phyloP scores from a whole-genome alignment of 2,329 filamentous ascomycete genomes.

The Cladosporium sp. region DNA sequence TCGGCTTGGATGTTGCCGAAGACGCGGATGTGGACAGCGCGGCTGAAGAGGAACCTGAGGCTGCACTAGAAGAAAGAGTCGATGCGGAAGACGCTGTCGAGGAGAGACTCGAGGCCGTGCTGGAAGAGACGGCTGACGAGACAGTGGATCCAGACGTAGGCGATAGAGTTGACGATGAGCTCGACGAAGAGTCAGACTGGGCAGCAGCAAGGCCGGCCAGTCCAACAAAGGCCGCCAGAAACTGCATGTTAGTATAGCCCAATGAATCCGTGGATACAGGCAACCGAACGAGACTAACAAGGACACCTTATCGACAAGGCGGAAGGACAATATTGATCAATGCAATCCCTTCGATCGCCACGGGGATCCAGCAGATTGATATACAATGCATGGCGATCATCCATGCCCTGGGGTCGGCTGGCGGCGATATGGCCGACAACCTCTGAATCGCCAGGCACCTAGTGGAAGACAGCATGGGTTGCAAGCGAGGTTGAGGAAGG shows the following conservation, averaged over 20 bases:
- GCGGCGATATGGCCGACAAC: background rate
- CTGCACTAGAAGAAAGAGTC: background rate
- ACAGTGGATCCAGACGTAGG: background rate
- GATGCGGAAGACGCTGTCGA: background rate
- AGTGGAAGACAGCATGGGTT: background rate
- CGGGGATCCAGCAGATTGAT: background rate
- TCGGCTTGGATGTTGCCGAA: background rate
- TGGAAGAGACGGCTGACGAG: background rate
- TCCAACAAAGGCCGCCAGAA: background rate
- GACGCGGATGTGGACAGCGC: background rate
- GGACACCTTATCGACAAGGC: background rate
- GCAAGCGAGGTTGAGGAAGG: background rate
- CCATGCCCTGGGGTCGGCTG: background rate
- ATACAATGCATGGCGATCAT: slow-evolving; percentile 5
- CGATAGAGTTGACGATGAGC: background rate
- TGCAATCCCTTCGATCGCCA: background rate
- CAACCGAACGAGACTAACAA: background rate
- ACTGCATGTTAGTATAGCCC: background rate
- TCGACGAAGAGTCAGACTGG: background rate
- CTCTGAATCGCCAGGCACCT: background rate
- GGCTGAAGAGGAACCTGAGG: background rate
- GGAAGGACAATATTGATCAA: background rate
- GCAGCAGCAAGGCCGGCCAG: slow-evolving; percentile 2
- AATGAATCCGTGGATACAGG: background rate
- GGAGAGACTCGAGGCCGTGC: background rate